A percentile compares a stretch with the other conserved stretches of the same genome.
Evolutionary conservation across 1,284 basidiomycete genomes (phyloP).

Genomic region (Nidula niveotomentosa): DNA sequence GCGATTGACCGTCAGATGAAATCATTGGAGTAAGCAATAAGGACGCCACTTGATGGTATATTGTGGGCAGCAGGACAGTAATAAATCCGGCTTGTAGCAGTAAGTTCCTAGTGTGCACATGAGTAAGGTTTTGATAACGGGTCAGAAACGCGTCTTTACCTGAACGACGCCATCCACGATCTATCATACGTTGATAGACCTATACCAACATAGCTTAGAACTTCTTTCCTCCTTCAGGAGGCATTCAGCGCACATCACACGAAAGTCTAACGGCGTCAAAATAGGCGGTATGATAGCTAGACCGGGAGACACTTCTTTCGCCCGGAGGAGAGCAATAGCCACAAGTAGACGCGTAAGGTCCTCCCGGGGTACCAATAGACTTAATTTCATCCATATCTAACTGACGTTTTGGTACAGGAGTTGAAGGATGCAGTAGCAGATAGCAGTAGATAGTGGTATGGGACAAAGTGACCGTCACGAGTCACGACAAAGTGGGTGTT

Average conservation of each 20-base stretch:
- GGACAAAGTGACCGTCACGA: too few relatives aligned
- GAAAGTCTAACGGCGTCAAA: slow-evolving; percentile 38
- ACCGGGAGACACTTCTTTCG: slow-evolving; percentile 23
- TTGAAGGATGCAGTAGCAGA: too few relatives aligned
- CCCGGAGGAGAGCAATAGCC: slow-evolving; percentile 46
- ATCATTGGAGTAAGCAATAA: too few relatives aligned
- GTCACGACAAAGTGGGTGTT: too few relatives aligned
- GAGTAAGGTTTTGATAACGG: not conserved
- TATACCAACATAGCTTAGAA: slow-evolving; percentile 19
- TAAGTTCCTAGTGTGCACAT: slow-evolving; percentile 45
- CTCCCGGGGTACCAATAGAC: slow-evolving; percentile 34
- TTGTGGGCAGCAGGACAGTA: slow-evolving; percentile 85
- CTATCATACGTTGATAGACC: slow-evolving; percentile 81
- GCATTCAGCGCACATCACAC: slow-evolving; percentile 43
- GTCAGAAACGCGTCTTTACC: slow-evolving; percentile 33
- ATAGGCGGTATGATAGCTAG: slow-evolving; percentile 31
- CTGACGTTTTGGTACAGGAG: too few relatives aligned
- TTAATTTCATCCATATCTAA: slow-evolving; percentile 12
- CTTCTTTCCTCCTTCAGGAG: not conserved
- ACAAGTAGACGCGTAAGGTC: slow-evolving; percentile 31
- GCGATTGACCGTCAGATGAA: too few relatives aligned
- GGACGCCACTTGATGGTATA: slow-evolving; percentile 80
- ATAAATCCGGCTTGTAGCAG: slow-evolving; percentile 85
- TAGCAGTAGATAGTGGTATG: too few relatives aligned
- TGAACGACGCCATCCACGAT: slow-evolving; percentile 88